Base-by-base conservation (phyloP, 306 rosid genomes). In the Lathyrus tuberosus region DNA sequence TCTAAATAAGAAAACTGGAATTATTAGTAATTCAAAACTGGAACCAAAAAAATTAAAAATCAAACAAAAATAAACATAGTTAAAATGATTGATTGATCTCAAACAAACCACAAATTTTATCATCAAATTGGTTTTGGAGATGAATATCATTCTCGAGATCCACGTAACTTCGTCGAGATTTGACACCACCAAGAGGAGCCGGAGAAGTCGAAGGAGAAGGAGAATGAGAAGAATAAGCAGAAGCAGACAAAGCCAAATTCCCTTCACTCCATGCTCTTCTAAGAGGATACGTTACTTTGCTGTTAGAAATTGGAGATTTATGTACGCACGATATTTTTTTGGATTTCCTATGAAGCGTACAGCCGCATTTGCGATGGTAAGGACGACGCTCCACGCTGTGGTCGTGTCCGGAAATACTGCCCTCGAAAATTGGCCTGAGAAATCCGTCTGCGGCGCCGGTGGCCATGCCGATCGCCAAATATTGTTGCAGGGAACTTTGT, bases 211-310 rank as follows among this genome's bases (percentile, higher is more conserved):
- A 48, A 5, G 10, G 3, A 47, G 54, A 15, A 6, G 54, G 11
- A 43, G 84, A 72, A 22, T 72, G 76, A 0, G 83, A 82, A 26
- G 86, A 73, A 44, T 76, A 60, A 16, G 42, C 5, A 0, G 91
- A 76, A 65, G 43, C 2, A 16, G 13, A 4, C 81, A 80, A 22
- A 22, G 70, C 71, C 78, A 86, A 63, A 33, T 69, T 71, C 0
- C 91, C 87, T 52, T 89, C 96, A 62, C 96, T 89, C 91, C 91
- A 86, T 0, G 91, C 83, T 58, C 89, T 76, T 46, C 89, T 82
- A 17, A 89, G 51, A 0, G 91, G 96, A 69, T 86, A 89, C 0
- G 82, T 72, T 12, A 89, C 70, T 17, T 18, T 76, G 16, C 72
- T 79, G 37, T 73, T 6, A 3, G 6, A 16, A 20, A 49, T 46